Base-by-base conservation (phyloP, 805 yeast species). In the Helenozyma baotianmanensis region DNA sequence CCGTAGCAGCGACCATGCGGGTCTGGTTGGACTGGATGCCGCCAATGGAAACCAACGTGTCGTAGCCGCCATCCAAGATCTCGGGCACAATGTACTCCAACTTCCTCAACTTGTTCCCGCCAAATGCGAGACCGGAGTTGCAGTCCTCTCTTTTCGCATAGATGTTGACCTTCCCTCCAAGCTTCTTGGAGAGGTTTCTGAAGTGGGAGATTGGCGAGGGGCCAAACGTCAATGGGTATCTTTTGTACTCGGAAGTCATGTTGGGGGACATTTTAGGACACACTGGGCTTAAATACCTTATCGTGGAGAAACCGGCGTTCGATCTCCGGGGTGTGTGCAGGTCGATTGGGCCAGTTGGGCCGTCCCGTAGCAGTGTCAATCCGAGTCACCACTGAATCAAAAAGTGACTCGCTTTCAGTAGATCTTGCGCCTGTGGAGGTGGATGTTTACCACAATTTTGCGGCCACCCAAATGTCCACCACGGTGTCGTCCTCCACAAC, bases 401-500 rank as follows among this genome's bases (percentile, higher is more conserved):
- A n/a, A n/a, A n/a, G n/a, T n/a, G n/a, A n/a, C n/a, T n/a, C n/a
- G n/a, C n/a, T n/a, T n/a, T n/a, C n/a, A n/a, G n/a, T n/a, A n/a
- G n/a, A n/a, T n/a, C n/a, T n/a, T n/a, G n/a, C n/a, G n/a, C n/a
- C n/a, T n/a, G n/a, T n/a, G n/a, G n/a, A n/a, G n/a, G n/a, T n/a
- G n/a, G n/a, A n/a, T n/a, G n/a, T n/a, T 22, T 19, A 40, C 45
- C 45, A 40, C 10, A 30, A 28, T 15, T 38, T 35, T 9, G 36
- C 71, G 6, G 88, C 82, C 15, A 72, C 65, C 84, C 86, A 80
- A 13, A 81, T 60, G 50, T 82, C 87, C 1, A 55, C 66, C 3
- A 79, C 78, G 9, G 40, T 55, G 13, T 68, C 74, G 12, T 64
- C 71, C 33, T 78, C 78, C 9, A 72, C 59, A 1, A 80, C 60